Evolutionary conservation across 2,329 filamentous ascomycete species (phyloP).

Genomic region (Metarhizium guizhouense): DNA sequence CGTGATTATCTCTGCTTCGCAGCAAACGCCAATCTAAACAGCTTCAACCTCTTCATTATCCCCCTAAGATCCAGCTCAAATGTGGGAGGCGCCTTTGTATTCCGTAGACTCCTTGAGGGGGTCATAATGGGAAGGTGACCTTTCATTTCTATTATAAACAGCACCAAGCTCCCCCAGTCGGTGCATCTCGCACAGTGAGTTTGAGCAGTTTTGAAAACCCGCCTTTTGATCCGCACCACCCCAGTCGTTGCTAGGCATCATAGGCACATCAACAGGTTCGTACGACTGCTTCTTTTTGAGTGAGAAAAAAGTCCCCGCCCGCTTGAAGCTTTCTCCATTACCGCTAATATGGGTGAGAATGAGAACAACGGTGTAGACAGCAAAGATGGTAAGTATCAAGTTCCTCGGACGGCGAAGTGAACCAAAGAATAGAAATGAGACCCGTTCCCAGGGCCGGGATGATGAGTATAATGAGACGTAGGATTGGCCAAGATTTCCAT

Average conservation of each 20-base stretch:
- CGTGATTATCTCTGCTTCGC: too few relatives aligned
- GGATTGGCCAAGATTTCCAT: slow-evolving; percentile 23
- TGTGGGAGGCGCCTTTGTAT: slow-evolving; percentile 1
- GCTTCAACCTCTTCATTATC: background rate
- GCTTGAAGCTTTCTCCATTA: slow-evolving; percentile 4
- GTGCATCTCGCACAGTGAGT: background rate
- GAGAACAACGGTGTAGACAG: slow-evolving; percentile 25
- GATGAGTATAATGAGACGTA: slow-evolving; percentile 20
- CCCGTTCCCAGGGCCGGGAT: slow-evolving; percentile 20
- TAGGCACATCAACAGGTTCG: slow-evolving; percentile 6
- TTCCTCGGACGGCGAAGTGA: slow-evolving; percentile 4
- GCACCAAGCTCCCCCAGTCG: too few relatives aligned
- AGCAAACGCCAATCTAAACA: background rate
- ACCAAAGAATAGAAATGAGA: slow-evolving; percentile 18
- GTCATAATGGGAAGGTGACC: background rate
- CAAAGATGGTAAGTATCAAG: slow-evolving; percentile 20
- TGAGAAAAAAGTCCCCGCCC: slow-evolving; percentile 5
- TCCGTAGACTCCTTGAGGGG: slow-evolving; percentile 1
- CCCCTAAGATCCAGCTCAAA: background rate
- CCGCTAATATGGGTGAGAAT: slow-evolving; percentile 23
- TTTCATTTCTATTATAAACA: too few relatives aligned
- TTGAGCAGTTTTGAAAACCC: background rate
- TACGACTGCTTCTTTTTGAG: slow-evolving; percentile 8
- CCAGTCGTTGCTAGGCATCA: slow-evolving; percentile 3
- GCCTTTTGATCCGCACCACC: background rate